A percentile compares a stretch with the other conserved stretches of the same genome.
Evolutionary conservation across 1,284 basidiomycete genomes (phyloP).

Genomic region (Flammula alnicola): DNA sequence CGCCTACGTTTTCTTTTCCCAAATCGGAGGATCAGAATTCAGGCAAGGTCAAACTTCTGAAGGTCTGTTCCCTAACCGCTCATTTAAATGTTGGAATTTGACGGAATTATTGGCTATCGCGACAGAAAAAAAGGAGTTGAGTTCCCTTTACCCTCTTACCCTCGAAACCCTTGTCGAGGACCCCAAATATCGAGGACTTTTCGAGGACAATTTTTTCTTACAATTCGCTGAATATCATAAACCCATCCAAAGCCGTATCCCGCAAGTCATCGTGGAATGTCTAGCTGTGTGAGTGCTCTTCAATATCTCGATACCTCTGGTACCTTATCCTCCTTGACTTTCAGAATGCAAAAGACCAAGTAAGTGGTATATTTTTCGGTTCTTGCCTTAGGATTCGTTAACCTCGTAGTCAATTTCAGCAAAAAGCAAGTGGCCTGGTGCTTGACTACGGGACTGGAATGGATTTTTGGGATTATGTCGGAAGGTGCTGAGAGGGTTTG

Average conservation of each 20-base stretch:
- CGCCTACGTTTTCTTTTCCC: background rate
- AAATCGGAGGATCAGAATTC: background rate
- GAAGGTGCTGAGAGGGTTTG: background rate
- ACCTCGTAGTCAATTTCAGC: background rate
- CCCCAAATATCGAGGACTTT: background rate
- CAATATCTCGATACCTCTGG: background rate
- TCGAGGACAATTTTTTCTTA: background rate
- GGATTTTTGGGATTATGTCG: background rate
- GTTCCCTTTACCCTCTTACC: background rate
- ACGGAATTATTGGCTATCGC: background rate
- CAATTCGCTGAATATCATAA: background rate
- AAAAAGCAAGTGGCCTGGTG: background rate
- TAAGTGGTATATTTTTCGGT: no score
- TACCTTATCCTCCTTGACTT: no score
- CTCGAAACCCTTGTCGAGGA: background rate
- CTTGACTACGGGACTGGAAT: background rate
- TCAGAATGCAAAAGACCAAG: background rate
- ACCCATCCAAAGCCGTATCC: background rate
- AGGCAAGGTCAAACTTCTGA: background rate
- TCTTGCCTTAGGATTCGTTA: background rate
- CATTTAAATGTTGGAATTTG: no score
- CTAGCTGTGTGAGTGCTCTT: background rate
- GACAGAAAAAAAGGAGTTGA: background rate
- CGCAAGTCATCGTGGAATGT: background rate
- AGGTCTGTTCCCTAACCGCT: background rate